Percentiles rank a stretch among this genome's conserved stretches.
phyloP scores from a whole-genome alignment of 1,139 yeast genomes.

The Candida dubliniensis region DNA sequence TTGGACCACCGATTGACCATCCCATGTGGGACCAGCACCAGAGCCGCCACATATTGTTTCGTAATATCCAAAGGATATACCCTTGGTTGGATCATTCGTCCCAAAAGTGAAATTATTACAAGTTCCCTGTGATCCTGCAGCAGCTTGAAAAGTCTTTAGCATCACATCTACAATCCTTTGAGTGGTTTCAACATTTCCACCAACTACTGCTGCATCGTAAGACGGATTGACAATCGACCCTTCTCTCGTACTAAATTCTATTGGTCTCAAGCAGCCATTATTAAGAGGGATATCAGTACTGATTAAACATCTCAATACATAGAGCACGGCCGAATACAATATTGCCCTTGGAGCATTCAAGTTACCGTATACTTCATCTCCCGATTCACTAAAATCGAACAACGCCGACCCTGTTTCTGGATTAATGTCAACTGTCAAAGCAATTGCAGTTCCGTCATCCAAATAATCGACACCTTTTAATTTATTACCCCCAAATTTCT shows the following conservation, averaged over 20 bases:
- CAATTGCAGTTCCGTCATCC: conserved; percentile 47
- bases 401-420: conserved; percentile 37
- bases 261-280: conserved; percentile 79
- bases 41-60: conserved; percentile 53
- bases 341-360: conserved; percentile 60
- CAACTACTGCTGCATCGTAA: conserved; percentile 81
- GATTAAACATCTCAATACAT: conserved; percentile 73
- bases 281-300: conserved; percentile 79
- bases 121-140: conserved; percentile 58
- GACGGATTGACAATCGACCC: conserved; percentile 72
- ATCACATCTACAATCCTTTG: conserved; percentile 82
- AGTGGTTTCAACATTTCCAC: conserved; percentile 86
- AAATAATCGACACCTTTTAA: conserved; percentile 40
- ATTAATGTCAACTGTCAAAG: conserved; percentile 35
- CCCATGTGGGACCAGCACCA: conserved; percentile 52
- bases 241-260: conserved; percentile 62
- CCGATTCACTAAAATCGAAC: conserved; percentile 43
- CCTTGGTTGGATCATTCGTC: conserved; percentile 35
- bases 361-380: conserved; percentile 46
- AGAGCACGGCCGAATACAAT: conserved; percentile 76
- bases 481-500: conserved; percentile 36
- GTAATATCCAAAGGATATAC: conserved; percentile 46
- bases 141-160: conserved; percentile 71
- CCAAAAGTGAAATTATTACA: conserved; percentile 54
- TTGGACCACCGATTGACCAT: conserved; percentile 49